Percentiles rank a stretch among this genome's conserved stretches.
phyloP scores from a whole-genome alignment of 805 yeast species.

The Starmerella bombi region DNA sequence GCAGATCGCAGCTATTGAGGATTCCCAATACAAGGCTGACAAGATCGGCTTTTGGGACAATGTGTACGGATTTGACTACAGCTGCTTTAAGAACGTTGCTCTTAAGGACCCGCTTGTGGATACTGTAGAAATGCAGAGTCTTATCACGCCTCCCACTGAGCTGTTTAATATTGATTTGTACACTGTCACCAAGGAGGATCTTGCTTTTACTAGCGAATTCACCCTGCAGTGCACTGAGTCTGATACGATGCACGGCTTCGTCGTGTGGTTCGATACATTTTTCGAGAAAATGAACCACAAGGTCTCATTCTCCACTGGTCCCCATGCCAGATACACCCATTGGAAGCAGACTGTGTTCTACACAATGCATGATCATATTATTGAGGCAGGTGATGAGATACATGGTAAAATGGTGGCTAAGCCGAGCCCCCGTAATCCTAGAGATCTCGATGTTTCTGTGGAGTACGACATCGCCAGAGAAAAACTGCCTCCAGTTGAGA shows the following conservation, averaged over 20 bases:
- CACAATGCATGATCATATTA: slow-evolving; percentile 62
- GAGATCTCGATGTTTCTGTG: slow-evolving; percentile 79
- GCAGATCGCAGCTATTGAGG: slow-evolving; percentile 85
- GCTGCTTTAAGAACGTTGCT: slow-evolving; percentile 76
- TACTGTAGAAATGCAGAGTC: slow-evolving; percentile 67
- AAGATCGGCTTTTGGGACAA: slow-evolving; percentile 91
- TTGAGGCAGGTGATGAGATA: slow-evolving; percentile 62
- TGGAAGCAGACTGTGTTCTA: slow-evolving; percentile 98
- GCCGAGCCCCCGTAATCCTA: slow-evolving; percentile 67
- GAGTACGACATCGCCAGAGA: slow-evolving; percentile 28
- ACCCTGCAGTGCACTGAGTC: slow-evolving; percentile 57
- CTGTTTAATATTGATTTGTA: slow-evolving; percentile 77
- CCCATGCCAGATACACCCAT: slow-evolving; percentile 86
- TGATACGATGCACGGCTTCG: slow-evolving; percentile 75
- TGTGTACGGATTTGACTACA: slow-evolving; percentile 91
- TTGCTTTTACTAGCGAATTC: slow-evolving; percentile 64
- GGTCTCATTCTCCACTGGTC: slow-evolving; percentile 81
- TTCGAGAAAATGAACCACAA: slow-evolving; percentile 40
- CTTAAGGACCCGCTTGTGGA: slow-evolving; percentile 93
- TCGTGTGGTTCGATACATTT: slow-evolving; percentile 90
- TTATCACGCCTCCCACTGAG: slow-evolving; percentile 58
- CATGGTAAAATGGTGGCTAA: slow-evolving; percentile 58
- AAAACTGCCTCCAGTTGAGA: neutral
- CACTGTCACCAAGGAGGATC: slow-evolving; percentile 70
- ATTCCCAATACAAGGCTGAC: slow-evolving; percentile 79